phyloP scores from a whole-genome alignment of 176 grass and related monocot genomes.

The Cenchrus purpureus region DNA sequence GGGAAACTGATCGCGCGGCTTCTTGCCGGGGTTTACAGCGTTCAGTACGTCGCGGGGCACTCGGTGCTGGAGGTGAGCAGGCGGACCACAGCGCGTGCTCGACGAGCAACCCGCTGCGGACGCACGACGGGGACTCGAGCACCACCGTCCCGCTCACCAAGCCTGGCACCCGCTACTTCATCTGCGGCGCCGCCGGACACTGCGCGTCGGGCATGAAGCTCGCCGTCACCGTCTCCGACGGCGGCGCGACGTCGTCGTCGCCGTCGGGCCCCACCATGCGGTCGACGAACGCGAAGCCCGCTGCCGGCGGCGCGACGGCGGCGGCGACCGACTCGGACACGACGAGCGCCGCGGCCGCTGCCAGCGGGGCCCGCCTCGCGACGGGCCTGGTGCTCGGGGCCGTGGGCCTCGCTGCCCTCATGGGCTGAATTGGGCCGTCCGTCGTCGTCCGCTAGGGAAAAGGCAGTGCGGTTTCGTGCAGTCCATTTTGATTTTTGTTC shows the following conservation, averaged over 20 bases:
- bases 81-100: conserved; percentile 66
- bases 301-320: not conserved
- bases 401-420: conserved; percentile 21
- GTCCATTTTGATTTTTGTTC: no score
- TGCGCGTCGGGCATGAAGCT: conserved; percentile 82
- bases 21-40: conserved; percentile 8
- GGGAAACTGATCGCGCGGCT: not conserved
- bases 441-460: conserved; percentile 36
- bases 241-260: not conserved
- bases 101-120: conserved; percentile 51
- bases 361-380: not conserved
- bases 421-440: conserved; percentile 34
- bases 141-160: conserved; percentile 56
- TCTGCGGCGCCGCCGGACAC: conserved; percentile 62
- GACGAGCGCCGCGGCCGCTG: conserved; percentile 26
- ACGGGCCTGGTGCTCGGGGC: conserved; percentile 32
- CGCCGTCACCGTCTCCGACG: conserved; percentile 38
- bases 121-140: conserved; percentile 49
- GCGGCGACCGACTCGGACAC: not conserved
- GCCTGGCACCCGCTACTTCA: conserved; percentile 73
- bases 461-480: conserved; percentile 35
- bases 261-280: not conserved
- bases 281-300: conserved; percentile 1
- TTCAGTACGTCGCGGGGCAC: conserved; percentile 62
- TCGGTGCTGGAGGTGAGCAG: conserved; percentile 62